These are phyloP conservation scores for Fusarium subglutinans DNA, from an alignment of 2,329 filamentous ascomycete species.

Conservation along the genomic window DNA sequence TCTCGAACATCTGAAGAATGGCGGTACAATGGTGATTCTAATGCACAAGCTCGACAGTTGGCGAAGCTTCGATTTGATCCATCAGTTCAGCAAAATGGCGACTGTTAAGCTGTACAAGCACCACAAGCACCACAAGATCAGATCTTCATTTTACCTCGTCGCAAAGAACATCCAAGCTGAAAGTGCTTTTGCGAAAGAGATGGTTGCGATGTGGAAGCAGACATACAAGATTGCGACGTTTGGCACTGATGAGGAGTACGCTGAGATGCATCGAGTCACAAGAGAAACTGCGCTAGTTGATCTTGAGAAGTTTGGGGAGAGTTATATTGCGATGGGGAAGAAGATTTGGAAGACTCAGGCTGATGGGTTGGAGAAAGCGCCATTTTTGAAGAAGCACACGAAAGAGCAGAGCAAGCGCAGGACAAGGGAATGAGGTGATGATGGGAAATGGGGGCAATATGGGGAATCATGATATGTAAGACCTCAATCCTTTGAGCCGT, in stretches of 20 bases:
- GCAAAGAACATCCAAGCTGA: slow-evolving; percentile 53
- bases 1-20: slow-evolving; percentile 54
- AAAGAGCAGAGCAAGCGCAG: not conserved
- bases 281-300: not conserved
- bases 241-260: slow-evolving; percentile 2
- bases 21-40: slow-evolving; percentile 61
- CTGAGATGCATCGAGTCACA: not conserved
- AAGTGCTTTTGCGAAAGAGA: slow-evolving; percentile 44
- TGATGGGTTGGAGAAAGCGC: slow-evolving; percentile 3
- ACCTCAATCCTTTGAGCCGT: too few species aligned
- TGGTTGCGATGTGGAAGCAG: slow-evolving; percentile 53
- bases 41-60: slow-evolving; percentile 59
- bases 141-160: slow-evolving; percentile 64
- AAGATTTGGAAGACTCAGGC: slow-evolving; percentile 29
- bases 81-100: slow-evolving; percentile 54
- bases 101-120: slow-evolving; percentile 55
- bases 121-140: slow-evolving; percentile 47
- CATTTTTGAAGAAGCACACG: not conserved
- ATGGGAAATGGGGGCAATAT: not conserved
- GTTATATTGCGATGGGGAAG: slow-evolving; percentile 6
- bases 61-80: slow-evolving; percentile 50
- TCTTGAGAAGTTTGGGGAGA: slow-evolving; percentile 22
- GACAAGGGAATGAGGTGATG: too few species aligned
- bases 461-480: not conserved
- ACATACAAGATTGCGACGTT: slow-evolving; percentile 54